These are phyloP conservation scores for Cichorium intybus DNA, from an alignment of 140 eudicot genomes.

Conservation along the genomic window DNA sequence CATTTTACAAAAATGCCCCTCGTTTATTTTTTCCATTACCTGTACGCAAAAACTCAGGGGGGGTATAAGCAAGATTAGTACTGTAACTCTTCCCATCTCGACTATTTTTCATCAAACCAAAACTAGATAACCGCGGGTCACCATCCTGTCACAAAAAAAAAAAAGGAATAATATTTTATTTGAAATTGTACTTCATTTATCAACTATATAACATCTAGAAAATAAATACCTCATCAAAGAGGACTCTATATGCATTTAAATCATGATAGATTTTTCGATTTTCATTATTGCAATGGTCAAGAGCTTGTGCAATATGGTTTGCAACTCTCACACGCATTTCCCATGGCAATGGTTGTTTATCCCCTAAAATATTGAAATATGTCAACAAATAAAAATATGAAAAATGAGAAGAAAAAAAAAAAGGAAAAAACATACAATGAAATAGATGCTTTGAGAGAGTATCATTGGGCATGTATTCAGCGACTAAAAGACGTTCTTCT, in stretches of 20 bases:
- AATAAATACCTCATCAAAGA: constrained; percentile 83
- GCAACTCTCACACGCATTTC: constrained; percentile 99
- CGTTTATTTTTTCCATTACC: too few species aligned
- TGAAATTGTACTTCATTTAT: not conserved
- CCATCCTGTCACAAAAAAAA: constrained; percentile 61
- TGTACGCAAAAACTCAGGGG: constrained; percentile 94
- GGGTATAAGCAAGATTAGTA: constrained; percentile 96
- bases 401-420: not conserved
- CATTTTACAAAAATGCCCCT: not conserved
- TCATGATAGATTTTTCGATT: constrained; percentile 92
- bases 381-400: not conserved
- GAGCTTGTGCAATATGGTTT: constrained; percentile 83
- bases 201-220: not conserved
- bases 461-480: constrained; percentile 93
- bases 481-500: constrained; percentile 93
- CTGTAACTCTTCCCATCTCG: constrained; percentile 98
- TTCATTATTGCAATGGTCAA: constrained; percentile 80
- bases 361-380: constrained; percentile 47
- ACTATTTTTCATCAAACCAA: constrained; percentile 97
- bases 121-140: constrained; percentile 92
- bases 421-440: constrained; percentile 62
- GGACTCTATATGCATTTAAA: constrained; percentile 90
- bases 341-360: constrained; percentile 96
- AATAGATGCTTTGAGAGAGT: constrained; percentile 97
- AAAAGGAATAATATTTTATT: not conserved